Percentiles rank a stretch among this genome's conserved stretches.
Conservation (phyloP, 2,329 filamentous ascomycete genomes). For the Dothistroma septosporum region DNA sequence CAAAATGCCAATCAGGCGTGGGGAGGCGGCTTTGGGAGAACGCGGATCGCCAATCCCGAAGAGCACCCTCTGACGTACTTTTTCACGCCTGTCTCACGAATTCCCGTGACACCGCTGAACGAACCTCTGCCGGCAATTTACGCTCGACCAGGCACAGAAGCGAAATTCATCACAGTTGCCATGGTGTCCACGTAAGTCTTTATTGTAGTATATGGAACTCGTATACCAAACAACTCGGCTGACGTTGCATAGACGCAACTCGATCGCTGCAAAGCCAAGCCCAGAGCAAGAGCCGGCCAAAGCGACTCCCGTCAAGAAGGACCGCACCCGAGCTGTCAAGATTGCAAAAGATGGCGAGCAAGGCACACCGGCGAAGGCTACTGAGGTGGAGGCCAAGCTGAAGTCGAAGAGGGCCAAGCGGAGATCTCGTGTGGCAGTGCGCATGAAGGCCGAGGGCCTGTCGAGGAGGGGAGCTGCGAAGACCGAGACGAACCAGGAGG, state of each 20-base stretch:
- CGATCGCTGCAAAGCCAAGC: background rate
- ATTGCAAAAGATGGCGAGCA: background rate
- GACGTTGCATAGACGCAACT: background rate
- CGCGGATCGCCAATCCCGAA: background rate
- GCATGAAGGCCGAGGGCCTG: background rate
- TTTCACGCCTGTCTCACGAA: background rate
- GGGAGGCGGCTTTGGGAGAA: background rate
- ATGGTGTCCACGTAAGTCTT: constrained; percentile 1
- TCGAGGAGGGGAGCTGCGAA: background rate
- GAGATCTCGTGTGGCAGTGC: background rate
- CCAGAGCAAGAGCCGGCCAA: background rate
- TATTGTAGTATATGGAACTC: background rate
- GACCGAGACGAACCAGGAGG: background rate
- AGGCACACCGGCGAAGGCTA: background rate
- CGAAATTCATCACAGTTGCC: background rate
- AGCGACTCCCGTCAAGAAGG: background rate
- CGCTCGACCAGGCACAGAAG: background rate
- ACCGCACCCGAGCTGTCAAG: background rate
- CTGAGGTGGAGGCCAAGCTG: background rate
- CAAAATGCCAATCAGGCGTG: background rate
- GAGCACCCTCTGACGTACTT: background rate
- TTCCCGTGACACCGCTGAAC: background rate
- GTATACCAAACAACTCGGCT: background rate
- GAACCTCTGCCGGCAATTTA: background rate
- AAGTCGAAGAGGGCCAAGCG: constrained; percentile 5